Evolutionary conservation across 345 rosid species (phyloP), one percentile per base, ranked within the genome.

Genomic region (Mangifera indica): DNA sequence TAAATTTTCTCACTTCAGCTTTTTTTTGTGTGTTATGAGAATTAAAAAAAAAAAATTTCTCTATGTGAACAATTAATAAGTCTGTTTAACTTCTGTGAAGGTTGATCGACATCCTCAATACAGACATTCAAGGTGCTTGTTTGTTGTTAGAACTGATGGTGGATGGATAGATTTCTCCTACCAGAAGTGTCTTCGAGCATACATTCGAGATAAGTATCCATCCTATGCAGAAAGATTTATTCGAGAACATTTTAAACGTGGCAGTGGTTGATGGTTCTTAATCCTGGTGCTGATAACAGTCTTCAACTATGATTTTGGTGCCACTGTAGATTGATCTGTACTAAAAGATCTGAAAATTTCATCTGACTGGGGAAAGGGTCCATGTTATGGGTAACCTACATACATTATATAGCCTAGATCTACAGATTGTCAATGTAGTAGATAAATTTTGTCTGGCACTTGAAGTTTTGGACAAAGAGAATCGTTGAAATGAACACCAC

Each of bases 151-250:
- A 81, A 87, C 89, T 2, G 95, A 94, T 77, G 98, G 98, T 77
- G 89, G 79, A 64, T 94, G 97, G 93, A 94, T 94, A 73, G 98
- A 94, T 80, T 92, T 94, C 83, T 94, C 98, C 0, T 94, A 94
- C 82, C 95, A 87, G 78, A 94, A 94, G 76, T 90, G 98, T 80
- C 83, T 94, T 73, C 88, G 89, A 72, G 91, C 87, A 6, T 94
- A 94, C 67, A 78, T 90, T 67, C 88, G 86, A 83, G 74, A 75
- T 21, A 89, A 79, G 84, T 92, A 92, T 70, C 95, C 95, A 29
- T 64, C 84, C 24, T 74, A 88, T 66, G 93, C 93, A 0, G 95
- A 94, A 80, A 87, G 89, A 70, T 94, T 90, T 81, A 92, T 89
- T 65, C 81, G 84, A 66, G 89, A 87, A 74, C 91, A 90, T 76